Base-by-base conservation (phyloP, 352 stramenopile species). In the Globisporangium cystogenes region DNA sequence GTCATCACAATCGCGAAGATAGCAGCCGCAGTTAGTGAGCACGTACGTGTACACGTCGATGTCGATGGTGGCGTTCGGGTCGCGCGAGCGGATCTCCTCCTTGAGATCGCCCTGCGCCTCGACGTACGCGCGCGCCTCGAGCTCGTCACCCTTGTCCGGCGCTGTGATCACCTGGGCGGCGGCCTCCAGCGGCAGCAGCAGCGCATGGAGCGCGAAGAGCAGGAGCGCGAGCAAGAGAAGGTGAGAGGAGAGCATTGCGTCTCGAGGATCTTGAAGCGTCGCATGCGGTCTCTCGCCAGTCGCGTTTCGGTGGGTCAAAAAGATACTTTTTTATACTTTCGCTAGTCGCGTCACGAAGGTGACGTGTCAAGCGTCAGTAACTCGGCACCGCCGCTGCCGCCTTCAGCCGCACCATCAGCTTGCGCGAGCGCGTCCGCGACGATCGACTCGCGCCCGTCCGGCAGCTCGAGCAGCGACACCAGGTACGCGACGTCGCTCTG, bases 21-120 rank as follows among this genome's bases (percentile, higher is more conserved):
- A 12, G 1, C 26, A 18, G 4, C 36, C 23, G 6, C 29, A 29
- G 14, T 24, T 16, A 31, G 7, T 6, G 21, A 15, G 15, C 15
- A 60, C 45, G 39, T 45, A 87, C 73, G 65, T 86, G 69, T 90
- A 92, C 23, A 75, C 53, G 53, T 91, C 75, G 43, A 74, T 85
- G 59, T 85, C 57, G 51, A 92, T 88, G 20, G 68, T 70, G 21
- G 52, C 52, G 31, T 67, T 69, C 7, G 52, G 55, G 37, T 84
- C 67, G 7, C 70, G 70, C 3, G 50, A 70, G 29, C 68, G 65
- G 26, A 86, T 77, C 27, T 62, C 57, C 12, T 65, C 54, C 10
- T 68, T 51, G 20, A 92, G 59, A 1, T 68, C 64, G 20, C 44
- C 54, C 35, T 87, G 67, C 26, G 70, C 76, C 33, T 77, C 67